phyloP scores from a whole-genome alignment of 768 basidiomycete species.

The Boletellus emodensis region DNA sequence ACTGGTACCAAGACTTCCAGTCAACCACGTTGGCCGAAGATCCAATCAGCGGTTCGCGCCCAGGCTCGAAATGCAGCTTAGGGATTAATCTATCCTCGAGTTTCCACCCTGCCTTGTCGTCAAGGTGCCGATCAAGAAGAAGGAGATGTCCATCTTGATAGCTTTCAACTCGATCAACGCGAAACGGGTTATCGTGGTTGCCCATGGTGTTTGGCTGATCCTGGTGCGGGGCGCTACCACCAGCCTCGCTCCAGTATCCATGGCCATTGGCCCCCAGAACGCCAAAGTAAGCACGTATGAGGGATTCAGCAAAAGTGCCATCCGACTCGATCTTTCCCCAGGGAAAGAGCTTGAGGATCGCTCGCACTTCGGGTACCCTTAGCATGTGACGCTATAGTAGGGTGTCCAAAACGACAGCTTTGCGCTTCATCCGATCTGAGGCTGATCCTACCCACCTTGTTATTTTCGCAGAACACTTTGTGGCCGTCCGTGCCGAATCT shows the following conservation, averaged over 20 bases:
- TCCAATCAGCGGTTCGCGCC: constrained; percentile 25
- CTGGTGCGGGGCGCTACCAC: constrained; percentile 33
- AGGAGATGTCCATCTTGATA: constrained; percentile 35
- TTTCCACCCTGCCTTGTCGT: constrained; percentile 36
- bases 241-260: constrained; percentile 41
- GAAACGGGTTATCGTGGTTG: not conserved
- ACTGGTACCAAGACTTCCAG: constrained; percentile 45
- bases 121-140: constrained; percentile 28
- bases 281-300: constrained; percentile 34
- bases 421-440: not conserved
- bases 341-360: constrained; percentile 36
- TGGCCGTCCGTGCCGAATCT: constrained; percentile 28
- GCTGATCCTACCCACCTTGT: constrained; percentile 25
- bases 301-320: constrained; percentile 33
- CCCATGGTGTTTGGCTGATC: constrained; percentile 14
- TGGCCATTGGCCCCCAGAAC: constrained; percentile 38
- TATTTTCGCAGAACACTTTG: constrained; percentile 33
- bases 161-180: constrained; percentile 10
- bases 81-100: constrained; percentile 34
- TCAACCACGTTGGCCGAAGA: constrained; percentile 30
- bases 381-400: constrained; percentile 35
- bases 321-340: constrained; percentile 43
- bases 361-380: constrained; percentile 30
- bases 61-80: constrained; percentile 27
- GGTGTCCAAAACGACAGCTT: not conserved